Conservation (phyloP, 2,329 filamentous ascomycete genomes). For the Hymenoscyphus linearis region DNA sequence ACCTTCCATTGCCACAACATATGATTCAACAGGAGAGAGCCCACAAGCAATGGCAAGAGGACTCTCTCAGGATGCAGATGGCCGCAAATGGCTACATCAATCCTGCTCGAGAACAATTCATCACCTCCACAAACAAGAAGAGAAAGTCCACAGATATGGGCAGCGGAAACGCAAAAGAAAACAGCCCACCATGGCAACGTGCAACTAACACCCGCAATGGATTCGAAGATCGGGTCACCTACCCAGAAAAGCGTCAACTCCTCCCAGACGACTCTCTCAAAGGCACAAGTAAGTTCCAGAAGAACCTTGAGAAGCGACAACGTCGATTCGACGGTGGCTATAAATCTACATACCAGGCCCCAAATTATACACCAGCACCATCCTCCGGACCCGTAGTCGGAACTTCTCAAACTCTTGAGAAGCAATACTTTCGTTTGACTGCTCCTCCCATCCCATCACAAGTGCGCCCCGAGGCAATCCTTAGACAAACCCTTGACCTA, state of each 20-base stretch:
- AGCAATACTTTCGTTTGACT: constrained; percentile 90
- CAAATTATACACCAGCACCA: constrained; percentile 51
- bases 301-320: constrained; percentile 80
- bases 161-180: constrained; percentile 44
- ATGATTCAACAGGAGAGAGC: constrained; percentile 65
- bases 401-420: constrained; percentile 78
- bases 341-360: constrained; percentile 44
- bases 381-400: constrained; percentile 73
- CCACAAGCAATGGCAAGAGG: constrained; percentile 36
- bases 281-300: constrained; percentile 80
- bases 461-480: constrained; percentile 75
- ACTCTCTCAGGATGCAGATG: constrained; percentile 25
- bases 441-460: constrained; percentile 81
- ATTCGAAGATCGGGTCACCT: constrained; percentile 71
- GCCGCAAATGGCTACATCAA: constrained; percentile 19
- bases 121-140: constrained; percentile 62
- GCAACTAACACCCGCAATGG: constrained; percentile 53
- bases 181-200: constrained; percentile 63
- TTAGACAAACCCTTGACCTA: constrained; percentile 79
- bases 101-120: constrained; percentile 5
- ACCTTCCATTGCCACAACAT: constrained; percentile 76
- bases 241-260: constrained; percentile 38
- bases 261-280: constrained; percentile 42
- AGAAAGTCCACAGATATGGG: constrained; percentile 70
- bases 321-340: constrained; percentile 75